A percentile compares a stretch with the other conserved stretches of the same genome.
Conservation (phyloP, 1,139 yeast species). For the Diutina ranongensis region DNA sequence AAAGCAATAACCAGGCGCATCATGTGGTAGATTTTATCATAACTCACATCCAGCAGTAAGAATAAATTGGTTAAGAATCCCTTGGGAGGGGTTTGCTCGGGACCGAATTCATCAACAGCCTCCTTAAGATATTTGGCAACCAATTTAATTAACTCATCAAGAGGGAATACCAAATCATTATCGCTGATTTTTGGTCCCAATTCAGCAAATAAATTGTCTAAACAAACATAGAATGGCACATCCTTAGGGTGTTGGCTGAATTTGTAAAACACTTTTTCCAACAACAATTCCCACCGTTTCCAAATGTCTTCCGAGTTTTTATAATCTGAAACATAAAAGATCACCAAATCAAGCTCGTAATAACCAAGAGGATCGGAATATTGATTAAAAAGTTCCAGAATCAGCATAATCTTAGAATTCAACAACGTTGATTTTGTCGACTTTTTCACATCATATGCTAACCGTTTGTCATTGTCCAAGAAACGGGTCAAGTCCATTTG, state of each 20-base stretch:
- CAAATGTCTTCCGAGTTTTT: conserved; percentile 62
- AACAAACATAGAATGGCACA: conserved; percentile 28
- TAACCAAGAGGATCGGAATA: conserved; percentile 85
- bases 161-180: conserved; percentile 71
- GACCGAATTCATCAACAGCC: conserved; percentile 25
- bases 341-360: conserved; percentile 65
- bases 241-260: conserved; percentile 19
- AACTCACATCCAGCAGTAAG: conserved; percentile 61
- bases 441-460: conserved; percentile 33
- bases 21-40: conserved; percentile 56
- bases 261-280: conserved; percentile 34
- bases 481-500: conserved; percentile 70
- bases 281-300: conserved; percentile 58
- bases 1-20: conserved; percentile 55
- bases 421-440: conserved; percentile 32
- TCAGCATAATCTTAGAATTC: conserved; percentile 52
- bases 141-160: conserved; percentile 58
- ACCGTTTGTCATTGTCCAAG: conserved; percentile 47
- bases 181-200: conserved; percentile 35
- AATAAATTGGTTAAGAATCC: conserved; percentile 53
- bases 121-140: conserved; percentile 30
- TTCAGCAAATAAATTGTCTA: conserved; percentile 26
- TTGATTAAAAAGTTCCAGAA: conserved; percentile 74
- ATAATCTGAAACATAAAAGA: conserved; percentile 76
- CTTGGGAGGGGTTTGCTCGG: conserved; percentile 23